phyloP scores from a whole-genome alignment of 176 grass and related monocot species.

The Saccharum officinarum region DNA sequence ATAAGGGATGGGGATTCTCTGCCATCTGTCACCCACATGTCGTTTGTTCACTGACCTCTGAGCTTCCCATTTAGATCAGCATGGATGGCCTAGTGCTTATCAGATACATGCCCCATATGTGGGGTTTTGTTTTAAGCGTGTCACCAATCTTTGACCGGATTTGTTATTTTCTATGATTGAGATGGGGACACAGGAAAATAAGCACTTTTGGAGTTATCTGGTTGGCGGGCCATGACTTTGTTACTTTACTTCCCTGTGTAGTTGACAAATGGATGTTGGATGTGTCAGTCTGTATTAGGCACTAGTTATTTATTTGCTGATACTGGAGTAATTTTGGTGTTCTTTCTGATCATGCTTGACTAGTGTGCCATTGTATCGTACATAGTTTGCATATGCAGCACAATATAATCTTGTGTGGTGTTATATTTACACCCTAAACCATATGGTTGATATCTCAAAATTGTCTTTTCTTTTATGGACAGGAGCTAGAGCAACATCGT shows the following conservation, averaged over 20 bases:
- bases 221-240: neutral
- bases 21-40: neutral
- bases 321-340: neutral
- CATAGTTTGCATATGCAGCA: neutral
- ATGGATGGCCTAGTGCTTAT: conserved; percentile 15
- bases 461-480: conserved; percentile 17
- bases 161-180: conserved; percentile 14
- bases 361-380: neutral
- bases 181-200: neutral
- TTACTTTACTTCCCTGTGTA: neutral
- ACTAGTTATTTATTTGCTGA: neutral
- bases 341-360: neutral
- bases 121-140: conserved; percentile 27
- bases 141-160: conserved; percentile 14
- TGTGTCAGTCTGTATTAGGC: neutral
- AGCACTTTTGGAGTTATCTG: conserved; percentile 31
- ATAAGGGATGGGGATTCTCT: conserved; percentile 29
- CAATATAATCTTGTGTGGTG: neutral
- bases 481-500: conserved; percentile 71
- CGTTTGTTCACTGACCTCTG: neutral
- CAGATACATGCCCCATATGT: neutral
- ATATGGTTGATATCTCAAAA: conserved; percentile 26
- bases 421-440: neutral
- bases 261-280: conserved; percentile 17
- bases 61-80: neutral